Base-by-base conservation (phyloP, 192 early-diverging fungal species). In the Coemansia sp. region DNA sequence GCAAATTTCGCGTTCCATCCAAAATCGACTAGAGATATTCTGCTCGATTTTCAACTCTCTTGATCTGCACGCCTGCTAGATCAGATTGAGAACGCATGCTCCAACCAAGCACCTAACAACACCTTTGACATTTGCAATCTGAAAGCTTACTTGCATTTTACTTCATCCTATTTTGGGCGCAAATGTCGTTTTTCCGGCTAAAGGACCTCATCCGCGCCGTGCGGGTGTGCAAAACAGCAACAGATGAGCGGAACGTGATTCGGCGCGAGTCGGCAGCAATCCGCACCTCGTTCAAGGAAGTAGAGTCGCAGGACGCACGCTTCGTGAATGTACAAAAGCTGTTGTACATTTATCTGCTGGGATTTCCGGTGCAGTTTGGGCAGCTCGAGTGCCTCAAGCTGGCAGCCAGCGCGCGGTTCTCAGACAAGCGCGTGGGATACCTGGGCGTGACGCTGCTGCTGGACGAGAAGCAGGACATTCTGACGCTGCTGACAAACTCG, bases 311-410 rank as follows among this genome's bases (percentile, higher is more conserved):
- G 55, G 95, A 95, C 43, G 85, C 90, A 22, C 87, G 96, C 37
- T 91, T 95, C 73, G 84, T 90, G 62, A 99, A 98, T 81, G 90
- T 99, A 39, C 92, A 93, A 25, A 99, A 99, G 78, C 83, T 99
- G 67, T 84, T 99, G 11, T 99, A 99, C 68, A 97, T 99, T 61
- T 93, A 97, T 70, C 92, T 99, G 92, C 87, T 99, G 17, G 95
- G 97, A 17, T 97, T 97, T 66, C 95, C 96, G 29, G 97, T 96
- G 24, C 97, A 98, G 73, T 99, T 98, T 80, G 97, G 97, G 21
- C 97, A 99, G 83, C 95, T 99, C 47, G 97, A 99, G 74, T 99
- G 97, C 72, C 80, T 99, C 35, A 99, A 99, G 79, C 80, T 99
- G 47, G 96, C 93, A 5, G 97, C 96, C 22, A 93, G 92, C 14